A percentile compares a stretch with the other conserved stretches of the same genome.
These are phyloP conservation scores for Leptographium radiaticola DNA, from an alignment of 2,329 filamentous ascomycete species.

Conservation along the genomic window DNA sequence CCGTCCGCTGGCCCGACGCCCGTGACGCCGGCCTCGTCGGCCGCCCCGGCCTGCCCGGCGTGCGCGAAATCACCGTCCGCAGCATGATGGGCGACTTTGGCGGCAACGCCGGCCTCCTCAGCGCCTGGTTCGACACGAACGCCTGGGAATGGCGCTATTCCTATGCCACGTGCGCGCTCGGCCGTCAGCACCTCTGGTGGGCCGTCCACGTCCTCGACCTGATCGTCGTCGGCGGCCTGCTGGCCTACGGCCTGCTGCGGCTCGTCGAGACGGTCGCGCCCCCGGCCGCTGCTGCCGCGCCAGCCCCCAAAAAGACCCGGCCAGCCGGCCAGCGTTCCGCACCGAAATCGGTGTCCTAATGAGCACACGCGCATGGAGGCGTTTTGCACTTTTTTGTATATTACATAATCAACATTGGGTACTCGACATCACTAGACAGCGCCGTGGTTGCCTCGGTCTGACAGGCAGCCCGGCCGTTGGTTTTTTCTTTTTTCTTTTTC, in stretches of 20 bases:
- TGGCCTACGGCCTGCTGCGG: constrained; percentile 7
- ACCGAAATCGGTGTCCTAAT: too few relatives aligned
- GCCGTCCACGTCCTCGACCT: constrained; percentile 64
- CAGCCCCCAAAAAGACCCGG: background rate
- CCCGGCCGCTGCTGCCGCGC: background rate
- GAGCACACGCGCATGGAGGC: background rate
- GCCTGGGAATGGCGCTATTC: constrained; percentile 69
- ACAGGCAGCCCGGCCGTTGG: background rate
- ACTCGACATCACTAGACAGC: background rate
- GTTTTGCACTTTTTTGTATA: background rate
- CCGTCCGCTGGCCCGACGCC: constrained; percentile 35
- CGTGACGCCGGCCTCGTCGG: constrained; percentile 25
- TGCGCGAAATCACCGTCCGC: constrained; percentile 83
- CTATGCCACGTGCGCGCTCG: constrained; percentile 64
- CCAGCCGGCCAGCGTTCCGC: background rate
- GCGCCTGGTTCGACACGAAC: constrained; percentile 72
- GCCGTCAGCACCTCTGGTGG: constrained; percentile 93
- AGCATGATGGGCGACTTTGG: constrained; percentile 98
- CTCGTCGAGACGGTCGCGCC: background rate
- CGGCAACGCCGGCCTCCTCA: constrained; percentile 83
- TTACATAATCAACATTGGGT: background rate
- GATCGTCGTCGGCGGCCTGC: constrained; percentile 20
- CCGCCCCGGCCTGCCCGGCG: constrained; percentile 38
- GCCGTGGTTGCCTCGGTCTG: background rate
- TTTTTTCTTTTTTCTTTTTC: background rate